These are phyloP conservation scores for Phaseolus coccineus DNA, from an alignment of 331 rosid species.

Conservation along the genomic window DNA sequence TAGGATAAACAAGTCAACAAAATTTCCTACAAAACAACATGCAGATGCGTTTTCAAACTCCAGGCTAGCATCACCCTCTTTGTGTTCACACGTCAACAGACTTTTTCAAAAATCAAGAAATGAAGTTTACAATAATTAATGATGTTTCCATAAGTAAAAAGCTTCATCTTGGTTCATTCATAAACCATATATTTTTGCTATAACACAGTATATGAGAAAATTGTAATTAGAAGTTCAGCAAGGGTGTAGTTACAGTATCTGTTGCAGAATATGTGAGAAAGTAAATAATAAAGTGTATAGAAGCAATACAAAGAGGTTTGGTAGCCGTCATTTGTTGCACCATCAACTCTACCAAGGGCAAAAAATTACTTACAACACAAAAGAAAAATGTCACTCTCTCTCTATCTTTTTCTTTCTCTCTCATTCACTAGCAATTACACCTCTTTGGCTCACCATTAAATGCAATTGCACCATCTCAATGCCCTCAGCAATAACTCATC, in stretches of 20 bases:
- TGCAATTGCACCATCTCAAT: slow-evolving; percentile 99
- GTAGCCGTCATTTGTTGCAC: slow-evolving; percentile 76
- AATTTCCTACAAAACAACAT: background rate
- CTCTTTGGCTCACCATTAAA: slow-evolving; percentile 83
- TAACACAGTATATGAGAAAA: background rate
- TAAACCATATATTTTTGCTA: background rate
- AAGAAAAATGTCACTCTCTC: slow-evolving; percentile 49
- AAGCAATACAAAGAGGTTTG: slow-evolving; percentile 44
- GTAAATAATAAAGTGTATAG: slow-evolving; percentile 10
- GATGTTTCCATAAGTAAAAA: background rate
- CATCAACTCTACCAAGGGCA: slow-evolving; percentile 44
- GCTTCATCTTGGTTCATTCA: background rate
- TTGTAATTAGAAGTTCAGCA: background rate
- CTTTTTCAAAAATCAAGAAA: background rate
- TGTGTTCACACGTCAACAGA: slow-evolving; percentile 25
- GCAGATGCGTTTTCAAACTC: slow-evolving; percentile 13
- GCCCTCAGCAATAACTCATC: slow-evolving; percentile 96
- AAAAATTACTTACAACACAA: slow-evolving; percentile 22
- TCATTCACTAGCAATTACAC: slow-evolving; percentile 69
- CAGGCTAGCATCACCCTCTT: slow-evolving; percentile 3
- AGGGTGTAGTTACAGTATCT: background rate
- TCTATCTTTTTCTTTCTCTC: slow-evolving; percentile 32
- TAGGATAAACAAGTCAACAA: slow-evolving; percentile 4
- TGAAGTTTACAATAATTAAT: background rate
- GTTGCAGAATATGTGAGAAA: background rate